These are phyloP conservation scores for Herpotrichia juniperi DNA, from an alignment of 2,329 filamentous ascomycete genomes.

Conservation along the genomic window DNA sequence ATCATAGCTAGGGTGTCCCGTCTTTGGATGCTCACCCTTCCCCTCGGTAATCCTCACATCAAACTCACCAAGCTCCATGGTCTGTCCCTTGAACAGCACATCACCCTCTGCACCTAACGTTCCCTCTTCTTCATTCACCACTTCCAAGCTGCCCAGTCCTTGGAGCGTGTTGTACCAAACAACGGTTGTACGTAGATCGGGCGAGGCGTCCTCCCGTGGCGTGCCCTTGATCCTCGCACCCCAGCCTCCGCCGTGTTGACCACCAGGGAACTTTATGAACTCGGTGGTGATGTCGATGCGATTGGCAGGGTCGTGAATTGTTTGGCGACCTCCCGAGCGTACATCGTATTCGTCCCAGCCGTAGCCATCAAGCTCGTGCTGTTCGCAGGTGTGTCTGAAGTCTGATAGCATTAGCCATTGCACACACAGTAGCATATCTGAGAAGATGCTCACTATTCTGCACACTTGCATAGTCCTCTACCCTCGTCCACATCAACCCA, in stretches of 20 bases:
- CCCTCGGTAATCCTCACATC: slow-evolving; percentile 78
- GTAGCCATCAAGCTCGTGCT: slow-evolving; percentile 93
- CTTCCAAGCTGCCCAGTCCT: slow-evolving; percentile 70
- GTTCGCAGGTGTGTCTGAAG: slow-evolving; percentile 93
- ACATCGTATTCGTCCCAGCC: slow-evolving; percentile 98
- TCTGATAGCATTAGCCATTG: slow-evolving; percentile 56
- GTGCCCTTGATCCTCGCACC: slow-evolving; percentile 84
- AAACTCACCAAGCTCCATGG: slow-evolving; percentile 77
- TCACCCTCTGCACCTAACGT: slow-evolving; percentile 61
- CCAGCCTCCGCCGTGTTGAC: slow-evolving; percentile 87
- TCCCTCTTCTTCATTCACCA: slow-evolving; percentile 57
- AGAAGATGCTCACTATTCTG: slow-evolving; percentile 70
- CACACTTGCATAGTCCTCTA: slow-evolving; percentile 77
- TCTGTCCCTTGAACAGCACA: slow-evolving; percentile 73
- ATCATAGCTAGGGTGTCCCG: slow-evolving; percentile 67
- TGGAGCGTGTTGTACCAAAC: slow-evolving; percentile 85
- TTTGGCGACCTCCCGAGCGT: slow-evolving; percentile 83
- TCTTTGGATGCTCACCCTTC: slow-evolving; percentile 63
- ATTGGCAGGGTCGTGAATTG: slow-evolving; percentile 89
- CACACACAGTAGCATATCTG: neutral
- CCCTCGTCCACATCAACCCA: slow-evolving; percentile 86
- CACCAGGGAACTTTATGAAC: slow-evolving; percentile 91
- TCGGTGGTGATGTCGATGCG: slow-evolving; percentile 88
- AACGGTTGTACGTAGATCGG: slow-evolving; percentile 74
- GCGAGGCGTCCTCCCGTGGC: slow-evolving; percentile 70